phyloP scores from a whole-genome alignment of 1,284 basidiomycete species.

The Athelia sp. region DNA sequence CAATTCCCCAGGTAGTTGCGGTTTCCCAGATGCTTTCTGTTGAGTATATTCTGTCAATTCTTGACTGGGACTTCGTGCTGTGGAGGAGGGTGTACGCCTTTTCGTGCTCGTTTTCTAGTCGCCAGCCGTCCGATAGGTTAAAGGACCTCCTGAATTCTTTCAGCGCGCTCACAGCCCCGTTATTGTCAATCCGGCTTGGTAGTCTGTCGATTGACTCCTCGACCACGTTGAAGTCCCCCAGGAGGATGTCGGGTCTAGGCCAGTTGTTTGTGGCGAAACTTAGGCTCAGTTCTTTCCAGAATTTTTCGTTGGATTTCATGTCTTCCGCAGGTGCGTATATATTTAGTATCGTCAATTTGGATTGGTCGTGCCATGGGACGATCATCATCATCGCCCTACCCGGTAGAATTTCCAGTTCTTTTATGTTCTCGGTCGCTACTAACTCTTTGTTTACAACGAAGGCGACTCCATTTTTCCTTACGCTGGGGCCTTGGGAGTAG shows the following conservation, averaged over 20 bases:
- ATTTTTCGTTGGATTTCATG: conserved; percentile 16
- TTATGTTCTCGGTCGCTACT: conserved; percentile 6
- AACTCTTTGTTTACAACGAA: conserved; percentile 29
- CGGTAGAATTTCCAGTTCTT: conserved; percentile 16
- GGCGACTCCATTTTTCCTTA: conserved; percentile 21
- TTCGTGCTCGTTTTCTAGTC: conserved; percentile 18
- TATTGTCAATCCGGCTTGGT: conserved; percentile 7
- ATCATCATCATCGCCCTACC: conserved; percentile 24
- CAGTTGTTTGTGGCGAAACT: conserved; percentile 7
- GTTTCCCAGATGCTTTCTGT: conserved; percentile 3
- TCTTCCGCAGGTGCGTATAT: conserved; percentile 32
- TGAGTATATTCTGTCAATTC: conserved; percentile 32
- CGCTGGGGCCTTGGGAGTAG: conserved; percentile 7
- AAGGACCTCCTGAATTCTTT: conserved; percentile 1
- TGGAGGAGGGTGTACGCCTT: conserved; percentile 27
- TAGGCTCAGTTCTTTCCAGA: conserved; percentile 21
- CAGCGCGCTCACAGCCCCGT: conserved; percentile 12
- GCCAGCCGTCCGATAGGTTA: conserved; percentile 35
- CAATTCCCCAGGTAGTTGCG: conserved; percentile 22
- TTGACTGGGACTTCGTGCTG: conserved; percentile 16
- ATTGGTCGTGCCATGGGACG: conserved; percentile 11
- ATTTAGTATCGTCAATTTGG: conserved; percentile 18
- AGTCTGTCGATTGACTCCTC: conserved; percentile 10
- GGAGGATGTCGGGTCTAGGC: conserved; percentile 11
- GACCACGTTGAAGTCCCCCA: conserved; percentile 7